phyloP scores from a whole-genome alignment of 305 asterid genomes.

The Ajuga reptans region DNA sequence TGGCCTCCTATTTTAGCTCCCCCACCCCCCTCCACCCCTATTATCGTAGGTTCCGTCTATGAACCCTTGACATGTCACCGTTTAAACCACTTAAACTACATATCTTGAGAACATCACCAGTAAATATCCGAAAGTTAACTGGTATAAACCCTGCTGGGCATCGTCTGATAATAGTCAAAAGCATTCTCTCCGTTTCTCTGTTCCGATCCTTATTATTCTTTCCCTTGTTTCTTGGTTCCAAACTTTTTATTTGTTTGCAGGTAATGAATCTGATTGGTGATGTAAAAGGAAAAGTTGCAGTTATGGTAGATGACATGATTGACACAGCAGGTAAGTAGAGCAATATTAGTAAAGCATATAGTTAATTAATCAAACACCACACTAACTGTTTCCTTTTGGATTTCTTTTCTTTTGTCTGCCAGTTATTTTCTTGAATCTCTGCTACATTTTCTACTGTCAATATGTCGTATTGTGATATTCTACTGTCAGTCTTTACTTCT shows the following conservation, averaged over 20 bases:
- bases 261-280: slow-evolving; percentile 89
- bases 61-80: not conserved
- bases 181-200: not conserved
- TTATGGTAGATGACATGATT: slow-evolving; percentile 89
- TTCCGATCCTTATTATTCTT: slow-evolving; percentile 1
- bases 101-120: not conserved
- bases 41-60: not conserved
- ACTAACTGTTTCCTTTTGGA: not conserved
- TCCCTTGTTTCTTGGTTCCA: slow-evolving; percentile 11
- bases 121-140: not conserved
- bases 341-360: not conserved
- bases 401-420: not conserved
- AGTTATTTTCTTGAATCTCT: not conserved
- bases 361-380: not conserved
- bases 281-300: slow-evolving; percentile 84
- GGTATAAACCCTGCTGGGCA: not conserved
- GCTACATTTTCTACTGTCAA: not conserved
- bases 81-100: not conserved
- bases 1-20: not conserved
- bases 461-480: not conserved
- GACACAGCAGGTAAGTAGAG: slow-evolving; percentile 70
- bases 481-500: not conserved
- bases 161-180: not conserved
- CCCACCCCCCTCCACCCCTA: too few species aligned
- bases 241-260: slow-evolving; percentile 28